These are phyloP conservation scores for Synchytrium microbalum DNA, from an alignment of 371 early-diverging fungal species.

Conservation along the genomic window DNA sequence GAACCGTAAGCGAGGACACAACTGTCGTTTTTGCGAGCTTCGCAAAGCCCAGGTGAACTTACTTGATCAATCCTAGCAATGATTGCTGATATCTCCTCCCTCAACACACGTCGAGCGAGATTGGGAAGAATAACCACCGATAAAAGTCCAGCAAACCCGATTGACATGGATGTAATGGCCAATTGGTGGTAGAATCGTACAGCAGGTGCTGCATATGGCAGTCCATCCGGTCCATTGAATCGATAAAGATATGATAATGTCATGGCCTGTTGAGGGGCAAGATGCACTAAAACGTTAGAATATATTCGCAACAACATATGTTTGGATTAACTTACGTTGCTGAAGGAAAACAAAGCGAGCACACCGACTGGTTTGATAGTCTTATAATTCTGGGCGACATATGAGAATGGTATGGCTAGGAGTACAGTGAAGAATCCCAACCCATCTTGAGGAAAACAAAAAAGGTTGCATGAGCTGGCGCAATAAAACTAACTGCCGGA, in stretches of 20 bases:
- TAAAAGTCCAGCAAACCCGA: background rate
- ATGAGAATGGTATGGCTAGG: background rate
- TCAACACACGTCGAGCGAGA: background rate
- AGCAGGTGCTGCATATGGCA: background rate
- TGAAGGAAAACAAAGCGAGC: background rate
- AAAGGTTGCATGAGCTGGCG: background rate
- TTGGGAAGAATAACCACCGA: background rate
- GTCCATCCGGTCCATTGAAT: background rate
- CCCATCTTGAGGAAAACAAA: background rate
- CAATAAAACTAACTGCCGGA: background rate
- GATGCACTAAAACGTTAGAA: too few relatives aligned
- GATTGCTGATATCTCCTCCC: background rate
- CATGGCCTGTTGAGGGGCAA: background rate
- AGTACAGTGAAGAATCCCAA: background rate
- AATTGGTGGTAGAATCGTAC: background rate
- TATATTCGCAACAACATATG: background rate
- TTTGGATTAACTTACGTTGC: background rate
- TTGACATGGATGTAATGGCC: background rate
- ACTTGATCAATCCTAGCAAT: background rate
- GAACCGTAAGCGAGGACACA: too few relatives aligned
- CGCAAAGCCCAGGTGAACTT: too few relatives aligned
- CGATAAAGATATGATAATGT: background rate
- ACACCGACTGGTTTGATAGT: background rate
- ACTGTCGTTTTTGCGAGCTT: too few relatives aligned
- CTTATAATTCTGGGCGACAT: background rate